Conservation (phyloP, 75 land plant genomes). For the Pinus taeda region DNA sequence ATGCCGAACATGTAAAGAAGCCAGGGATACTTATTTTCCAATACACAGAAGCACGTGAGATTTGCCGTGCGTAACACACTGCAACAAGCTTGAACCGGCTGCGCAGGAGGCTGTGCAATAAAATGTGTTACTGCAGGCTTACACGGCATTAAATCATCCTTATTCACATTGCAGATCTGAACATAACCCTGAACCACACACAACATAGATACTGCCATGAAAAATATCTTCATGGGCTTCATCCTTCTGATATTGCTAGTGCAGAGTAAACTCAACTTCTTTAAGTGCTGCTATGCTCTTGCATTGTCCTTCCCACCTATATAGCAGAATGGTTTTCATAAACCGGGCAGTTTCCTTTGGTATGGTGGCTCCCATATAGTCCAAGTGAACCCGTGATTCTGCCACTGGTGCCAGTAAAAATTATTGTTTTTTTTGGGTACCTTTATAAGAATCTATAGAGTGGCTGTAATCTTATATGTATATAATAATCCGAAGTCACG, state of each 20-base stretch:
- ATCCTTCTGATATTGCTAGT: background rate
- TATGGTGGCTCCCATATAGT: no score
- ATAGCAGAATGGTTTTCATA: no score
- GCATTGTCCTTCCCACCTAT: no score
- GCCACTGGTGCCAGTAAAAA: no score
- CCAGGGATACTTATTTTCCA: background rate
- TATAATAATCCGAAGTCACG: no score
- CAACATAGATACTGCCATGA: background rate
- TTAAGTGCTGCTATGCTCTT: background rate
- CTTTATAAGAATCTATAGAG: no score
- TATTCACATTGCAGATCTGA: background rate
- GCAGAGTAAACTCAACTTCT: background rate
- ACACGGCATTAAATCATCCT: background rate
- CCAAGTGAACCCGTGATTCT: no score
- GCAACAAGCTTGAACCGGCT: background rate
- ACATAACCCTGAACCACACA: background rate
- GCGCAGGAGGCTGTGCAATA: background rate
- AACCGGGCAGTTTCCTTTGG: no score
- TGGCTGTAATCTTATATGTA: no score
- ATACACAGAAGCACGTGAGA: slow-evolving; percentile 8
- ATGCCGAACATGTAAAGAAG: background rate
- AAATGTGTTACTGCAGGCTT: background rate
- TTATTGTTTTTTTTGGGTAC: no score
- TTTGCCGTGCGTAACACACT: background rate
- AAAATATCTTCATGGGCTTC: background rate